Base-by-base conservation (phyloP, 805 yeast species). In the Saccharomycopsis fermentans region DNA sequence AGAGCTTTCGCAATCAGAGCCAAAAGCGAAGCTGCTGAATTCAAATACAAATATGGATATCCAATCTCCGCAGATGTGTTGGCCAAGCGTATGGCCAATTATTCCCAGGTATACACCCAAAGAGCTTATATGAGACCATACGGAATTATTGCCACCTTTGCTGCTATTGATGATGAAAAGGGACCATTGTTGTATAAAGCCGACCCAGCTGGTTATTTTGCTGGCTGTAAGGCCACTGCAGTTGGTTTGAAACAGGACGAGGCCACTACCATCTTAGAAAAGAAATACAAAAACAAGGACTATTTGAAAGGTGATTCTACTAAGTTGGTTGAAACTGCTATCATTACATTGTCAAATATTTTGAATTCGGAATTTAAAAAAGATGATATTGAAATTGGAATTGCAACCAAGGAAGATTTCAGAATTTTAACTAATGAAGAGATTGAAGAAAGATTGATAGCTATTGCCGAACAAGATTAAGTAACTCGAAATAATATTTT, bases 221-320 rank as follows among this genome's bases (percentile, higher is more conserved):
- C 88, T 58, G 94, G 96, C 32, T 88, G 87, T 63, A 86, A 86
- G 73, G 98, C 98, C 2, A 85, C 90, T 34, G 84, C 97, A 9
- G 87, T 97, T 2, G 99, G 99, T 2, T 97, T 97, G 57, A 94
- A 92, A 73, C 97, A 91, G 75, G 97, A 91, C 71, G 98, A 94
- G 73, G 89, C 96, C 51, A 83, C 85, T 61, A 90, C 96, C 52
- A 83, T 86, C 64, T 78, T 94, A 67, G 97, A 94, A 70, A 92
- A 92, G 77, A 87, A 86, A 68, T 87, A 84, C 72, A 94, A 94
- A 77, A 82, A 82, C 71, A 81, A 79, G 65, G 84, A 81, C 55
- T 69, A 74, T 62, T 84, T 84, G 14, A 79, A 81, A 48, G 97
- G 96, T 24, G 89, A 84, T 67, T 88, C 96, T 96, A 83, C 84